Conservation (phyloP, 148 eudicot species). For the Amaranthus cruentus region DNA sequence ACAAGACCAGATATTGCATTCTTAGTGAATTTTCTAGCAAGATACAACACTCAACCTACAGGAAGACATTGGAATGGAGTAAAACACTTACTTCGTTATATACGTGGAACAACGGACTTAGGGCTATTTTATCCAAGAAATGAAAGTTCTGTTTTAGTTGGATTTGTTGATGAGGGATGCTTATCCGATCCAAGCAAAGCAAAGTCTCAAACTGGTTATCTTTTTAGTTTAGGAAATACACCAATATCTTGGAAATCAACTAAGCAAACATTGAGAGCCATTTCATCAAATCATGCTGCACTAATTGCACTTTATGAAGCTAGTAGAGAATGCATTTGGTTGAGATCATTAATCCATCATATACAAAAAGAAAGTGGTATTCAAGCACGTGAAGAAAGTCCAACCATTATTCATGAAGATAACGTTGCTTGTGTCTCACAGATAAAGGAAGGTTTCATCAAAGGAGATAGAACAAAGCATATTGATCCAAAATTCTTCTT, state of each 20-base stretch:
- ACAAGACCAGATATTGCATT: not conserved
- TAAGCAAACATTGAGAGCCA: not conserved
- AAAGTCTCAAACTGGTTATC: not conserved
- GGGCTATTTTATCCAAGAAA: not conserved
- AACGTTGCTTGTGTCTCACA: too few relatives aligned
- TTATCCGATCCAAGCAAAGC: not conserved
- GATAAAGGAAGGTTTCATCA: too few relatives aligned
- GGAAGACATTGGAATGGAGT: not conserved
- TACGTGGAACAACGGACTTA: not conserved
- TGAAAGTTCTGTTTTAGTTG: not conserved
- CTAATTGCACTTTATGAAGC: conserved; percentile 5
- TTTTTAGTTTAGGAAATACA: not conserved
- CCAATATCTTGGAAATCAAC: conserved; percentile 3
- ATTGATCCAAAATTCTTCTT: too few relatives aligned
- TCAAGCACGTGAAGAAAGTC: too few relatives aligned
- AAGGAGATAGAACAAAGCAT: too few relatives aligned
- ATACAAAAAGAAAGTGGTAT: too few relatives aligned
- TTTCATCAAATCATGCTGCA: not conserved
- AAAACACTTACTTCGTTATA: not conserved
- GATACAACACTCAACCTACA: not conserved
- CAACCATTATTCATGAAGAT: too few relatives aligned
- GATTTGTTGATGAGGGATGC: not conserved
- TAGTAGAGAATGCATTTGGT: not conserved
- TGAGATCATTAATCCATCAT: not conserved
- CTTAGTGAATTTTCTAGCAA: not conserved